These are phyloP conservation scores for Pseudozyma pruni DNA, from an alignment of 1,284 basidiomycete species.

Conservation along the genomic window DNA sequence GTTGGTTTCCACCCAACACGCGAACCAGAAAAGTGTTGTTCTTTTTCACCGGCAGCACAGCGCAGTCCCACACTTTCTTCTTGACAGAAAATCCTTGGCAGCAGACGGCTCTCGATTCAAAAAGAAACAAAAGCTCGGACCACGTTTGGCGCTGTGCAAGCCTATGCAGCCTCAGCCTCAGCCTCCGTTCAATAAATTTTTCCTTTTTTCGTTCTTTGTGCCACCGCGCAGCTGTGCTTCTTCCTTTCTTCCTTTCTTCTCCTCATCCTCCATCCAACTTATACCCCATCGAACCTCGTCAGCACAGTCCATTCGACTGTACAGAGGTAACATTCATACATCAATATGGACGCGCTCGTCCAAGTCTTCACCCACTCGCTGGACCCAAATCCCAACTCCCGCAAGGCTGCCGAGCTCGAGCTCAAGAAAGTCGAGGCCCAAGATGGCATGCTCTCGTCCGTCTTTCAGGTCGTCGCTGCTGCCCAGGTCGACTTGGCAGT, in stretches of 20 bases:
- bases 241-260: not conserved
- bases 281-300: not conserved
- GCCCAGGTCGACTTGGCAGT: conserved; percentile 52
- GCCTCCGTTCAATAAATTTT: conserved; percentile 9
- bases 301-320: no score
- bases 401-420: conserved; percentile 65
- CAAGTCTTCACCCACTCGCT: conserved; percentile 48
- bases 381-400: conserved; percentile 60
- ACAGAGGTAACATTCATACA: not conserved
- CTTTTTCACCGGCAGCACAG: not conserved
- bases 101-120: not conserved
- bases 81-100: not conserved
- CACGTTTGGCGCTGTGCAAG: not conserved
- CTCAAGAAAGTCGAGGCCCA: conserved; percentile 61
- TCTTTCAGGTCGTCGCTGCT: conserved; percentile 58
- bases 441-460: conserved; percentile 63
- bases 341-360: conserved; percentile 47
- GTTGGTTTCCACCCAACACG: conserved; percentile 5
- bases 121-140: not conserved
- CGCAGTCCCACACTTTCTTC: no score
- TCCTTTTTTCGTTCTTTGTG: conserved; percentile 2
- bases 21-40: conserved; percentile 25
- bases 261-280: not conserved
- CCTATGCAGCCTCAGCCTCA: no score
- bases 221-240: no score